Evolutionary conservation across 768 basidiomycete species (phyloP), one percentile per base, ranked within the genome.

Genomic region (Xerocomellus chrysenteron): DNA sequence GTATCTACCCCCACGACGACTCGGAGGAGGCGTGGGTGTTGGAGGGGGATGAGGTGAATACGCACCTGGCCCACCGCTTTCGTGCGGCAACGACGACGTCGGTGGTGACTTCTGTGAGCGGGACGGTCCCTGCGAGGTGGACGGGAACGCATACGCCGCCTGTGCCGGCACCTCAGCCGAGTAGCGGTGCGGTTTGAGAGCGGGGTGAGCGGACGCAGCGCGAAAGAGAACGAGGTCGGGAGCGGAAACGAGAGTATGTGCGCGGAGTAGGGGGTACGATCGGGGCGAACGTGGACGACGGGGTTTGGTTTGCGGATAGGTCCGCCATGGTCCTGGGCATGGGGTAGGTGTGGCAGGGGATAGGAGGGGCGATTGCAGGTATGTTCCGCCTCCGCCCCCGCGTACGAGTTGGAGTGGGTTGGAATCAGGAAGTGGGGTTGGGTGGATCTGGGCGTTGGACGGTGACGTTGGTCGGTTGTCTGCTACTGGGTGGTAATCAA

Each of bases 321-420:
- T 32, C 32, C 10, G n/a, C n/a, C n/a, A n/a, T 32, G 64, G 64
- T 4, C 32, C 50, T 3, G 53, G 59, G 19, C 58, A 19, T 12
- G 37, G 58, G 63, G 5, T 66, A 68, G 44, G 55, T 51, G 59
- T 59, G 30, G 49, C 64, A 2, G 52, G 55, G 3, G 68, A 74
- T 54, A 37, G 65, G 8, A 68, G 75, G 52, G 76, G 75, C 55
- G 75, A 76, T 46, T 58, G 73, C 43, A 60, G 76, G 63, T 77
- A 76, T 49, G 58, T 64, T n/a, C 73, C 73, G 28, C 72, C 65
- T 1, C 64, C 60, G 8, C 60, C 65, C 16, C 54, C 64, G 4
- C 57, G 65, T n/a, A 33, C 62, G 36, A 42, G 42, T 50, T 55
- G 54, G 59, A 14, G 43, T 26, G 9, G 44, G 2, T 19, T 6